Base-by-base conservation (phyloP, 2,329 filamentous ascomycete genomes). In the Penicillium aurantiogriseum region DNA sequence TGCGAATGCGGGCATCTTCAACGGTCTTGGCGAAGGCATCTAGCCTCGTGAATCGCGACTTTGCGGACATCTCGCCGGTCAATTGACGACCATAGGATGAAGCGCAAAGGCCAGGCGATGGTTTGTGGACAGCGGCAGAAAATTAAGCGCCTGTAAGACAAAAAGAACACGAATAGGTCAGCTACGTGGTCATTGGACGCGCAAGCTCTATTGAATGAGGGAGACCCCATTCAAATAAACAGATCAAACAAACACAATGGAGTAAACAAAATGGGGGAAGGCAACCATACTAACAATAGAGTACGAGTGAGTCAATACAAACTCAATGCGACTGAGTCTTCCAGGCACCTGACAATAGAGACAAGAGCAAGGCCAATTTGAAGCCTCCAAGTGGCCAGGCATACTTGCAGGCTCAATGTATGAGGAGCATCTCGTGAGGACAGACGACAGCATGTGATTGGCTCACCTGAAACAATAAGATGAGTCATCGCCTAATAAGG, bases 21-120 rank as follows among this genome's bases (percentile, higher is more conserved):
- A 99, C 94, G 13, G 94, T 99, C 80, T 99, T 99, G 51, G 93
- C 96, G 76, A 99, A 99, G 83, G 94, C 94, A 78, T 99, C 94
- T 63, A 99, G 90, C 85, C 89, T 88, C 59, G 90, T 96, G 74
- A 99, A 97, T 76, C 94, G 88, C 67, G 91, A 96, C 81, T 96
- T 96, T 71, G 88, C 80, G 65, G 92, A 82, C 94, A 97, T 97
- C 42, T 64, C 67, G 63, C 63, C 56, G 60, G 64, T 61, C 52
- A 63, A 64, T 64, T 60, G 68, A 63, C 60, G 63, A 69, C 62
- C 70, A 72, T 73, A 66, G 57, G 56, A 58, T 54, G 53, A 57
- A 51, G 53, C 54, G 51, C 42, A 46, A 46, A 45, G 15, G 17
- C 25, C 10, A 40, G 38, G 31, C 51, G 55, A 56, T 5, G 40